Percentiles rank a stretch among this genome's conserved stretches.
Evolutionary conservation across 2,329 filamentous ascomycete species (phyloP).

Genomic region (Penicillium sp.): DNA sequence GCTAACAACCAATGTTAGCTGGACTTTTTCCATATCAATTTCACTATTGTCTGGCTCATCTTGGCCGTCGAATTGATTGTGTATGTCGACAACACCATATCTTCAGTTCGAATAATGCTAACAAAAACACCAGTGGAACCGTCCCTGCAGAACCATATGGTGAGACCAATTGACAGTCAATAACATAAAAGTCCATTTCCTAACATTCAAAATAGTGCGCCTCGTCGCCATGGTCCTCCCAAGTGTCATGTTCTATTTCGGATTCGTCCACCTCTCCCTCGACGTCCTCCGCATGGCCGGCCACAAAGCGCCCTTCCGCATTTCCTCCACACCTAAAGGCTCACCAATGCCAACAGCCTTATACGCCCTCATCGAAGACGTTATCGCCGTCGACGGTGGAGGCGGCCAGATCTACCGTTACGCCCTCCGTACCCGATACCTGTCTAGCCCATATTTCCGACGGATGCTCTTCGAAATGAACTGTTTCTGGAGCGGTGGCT

Average conservation of each 20-base stretch:
- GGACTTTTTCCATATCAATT: constrained; percentile 49
- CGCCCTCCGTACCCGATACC: constrained; percentile 53
- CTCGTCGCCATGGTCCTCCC: constrained; percentile 47
- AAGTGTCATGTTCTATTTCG: constrained; percentile 49
- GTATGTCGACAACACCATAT: constrained; percentile 21
- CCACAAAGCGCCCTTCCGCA: constrained; percentile 59
- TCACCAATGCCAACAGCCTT: constrained; percentile 59
- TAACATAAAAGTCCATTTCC: background rate
- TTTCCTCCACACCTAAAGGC: constrained; percentile 64
- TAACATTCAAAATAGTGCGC: constrained; percentile 31
- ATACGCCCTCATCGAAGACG: constrained; percentile 67
- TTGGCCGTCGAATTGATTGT: constrained; percentile 44
- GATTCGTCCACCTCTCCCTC: constrained; percentile 41
- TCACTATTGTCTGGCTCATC: constrained; percentile 47
- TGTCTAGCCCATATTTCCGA: constrained; percentile 56
- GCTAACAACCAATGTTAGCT: constrained; percentile 28
- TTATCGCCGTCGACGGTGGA: constrained; percentile 65
- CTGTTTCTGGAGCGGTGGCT: constrained; percentile 58
- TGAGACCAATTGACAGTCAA: constrained; percentile 22
- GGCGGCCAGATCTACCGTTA: constrained; percentile 57
- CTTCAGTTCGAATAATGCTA: constrained; percentile 4
- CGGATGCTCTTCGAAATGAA: constrained; percentile 56
- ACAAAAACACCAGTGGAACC: constrained; percentile 34
- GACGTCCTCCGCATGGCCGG: constrained; percentile 43
- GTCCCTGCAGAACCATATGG: constrained; percentile 42